A percentile compares a stretch with the other conserved stretches of the same genome.
phyloP scores from a whole-genome alignment of 305 asterid genomes.

The Solanum chacoense region DNA sequence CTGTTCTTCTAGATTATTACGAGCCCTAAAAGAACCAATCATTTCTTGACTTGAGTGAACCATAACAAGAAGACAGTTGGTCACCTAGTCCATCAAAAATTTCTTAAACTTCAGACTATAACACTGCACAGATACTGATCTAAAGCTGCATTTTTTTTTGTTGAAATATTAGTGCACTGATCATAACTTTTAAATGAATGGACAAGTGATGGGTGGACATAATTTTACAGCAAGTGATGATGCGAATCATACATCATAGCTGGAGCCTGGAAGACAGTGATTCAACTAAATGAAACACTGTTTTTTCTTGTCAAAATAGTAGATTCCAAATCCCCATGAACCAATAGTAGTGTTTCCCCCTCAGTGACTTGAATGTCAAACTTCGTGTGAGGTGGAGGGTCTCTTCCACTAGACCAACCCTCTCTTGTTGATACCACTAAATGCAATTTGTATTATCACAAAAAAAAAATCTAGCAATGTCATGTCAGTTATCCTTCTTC shows the following conservation, averaged over 20 bases:
- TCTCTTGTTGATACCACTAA: background rate
- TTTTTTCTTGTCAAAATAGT: background rate
- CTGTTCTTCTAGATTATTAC: background rate
- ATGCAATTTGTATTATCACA: background rate
- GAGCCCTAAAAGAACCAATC: background rate
- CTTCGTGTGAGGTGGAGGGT: background rate
- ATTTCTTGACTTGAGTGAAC: background rate
- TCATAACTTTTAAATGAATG: background rate
- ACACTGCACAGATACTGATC: background rate
- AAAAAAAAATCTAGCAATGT: background rate
- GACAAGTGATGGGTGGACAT: background rate
- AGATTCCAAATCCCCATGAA: background rate
- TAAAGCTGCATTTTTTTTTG: background rate
- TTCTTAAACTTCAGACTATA: background rate
- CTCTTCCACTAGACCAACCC: conserved; percentile 1
- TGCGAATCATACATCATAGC: background rate
- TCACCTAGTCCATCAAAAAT: background rate
- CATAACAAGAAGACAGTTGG: background rate
- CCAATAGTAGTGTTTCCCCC: background rate
- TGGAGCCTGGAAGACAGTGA: background rate
- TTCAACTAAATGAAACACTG: background rate
- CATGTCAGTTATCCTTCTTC: background rate
- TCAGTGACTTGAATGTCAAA: background rate
- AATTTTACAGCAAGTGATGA: background rate
- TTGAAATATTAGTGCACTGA: background rate